Percentiles rank a stretch among this genome's conserved stretches.
Conservation (phyloP, 805 yeast genomes). For the Saccharomyces paradoxus region DNA sequence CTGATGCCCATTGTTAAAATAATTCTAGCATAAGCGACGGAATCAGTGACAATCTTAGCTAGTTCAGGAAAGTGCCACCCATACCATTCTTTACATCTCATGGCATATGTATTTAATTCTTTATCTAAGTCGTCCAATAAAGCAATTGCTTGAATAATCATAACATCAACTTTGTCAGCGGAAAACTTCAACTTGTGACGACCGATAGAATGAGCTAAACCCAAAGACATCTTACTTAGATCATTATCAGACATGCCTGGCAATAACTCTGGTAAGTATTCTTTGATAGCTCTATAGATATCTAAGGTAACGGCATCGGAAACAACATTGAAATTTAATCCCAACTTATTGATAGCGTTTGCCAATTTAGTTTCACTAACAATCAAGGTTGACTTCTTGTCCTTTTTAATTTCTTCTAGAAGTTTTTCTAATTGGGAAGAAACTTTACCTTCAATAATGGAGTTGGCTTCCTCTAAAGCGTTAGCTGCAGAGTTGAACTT, state of each 20-base stretch:
- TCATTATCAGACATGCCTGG: conserved; percentile 88
- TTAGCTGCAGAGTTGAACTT: conserved; percentile 91
- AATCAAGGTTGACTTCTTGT: conserved; percentile 77
- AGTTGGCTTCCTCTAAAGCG: conserved; percentile 90
- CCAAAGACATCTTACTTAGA: conserved; percentile 89
- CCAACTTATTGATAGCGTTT: conserved; percentile 91
- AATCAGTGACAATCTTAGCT: conserved; percentile 93
- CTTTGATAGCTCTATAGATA: conserved; percentile 90
- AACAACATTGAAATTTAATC: conserved; percentile 76
- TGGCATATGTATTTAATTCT: conserved; percentile 95
- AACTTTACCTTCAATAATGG: conserved; percentile 89
- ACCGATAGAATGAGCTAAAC: conserved; percentile 97
- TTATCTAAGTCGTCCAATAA: conserved; percentile 93
- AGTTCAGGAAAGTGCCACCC: conserved; percentile 99
- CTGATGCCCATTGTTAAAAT: conserved; percentile 90
- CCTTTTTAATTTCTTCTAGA: conserved; percentile 66
- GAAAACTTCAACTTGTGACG: conserved; percentile 96
- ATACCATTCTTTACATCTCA: conserved; percentile 99
- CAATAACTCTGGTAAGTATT: conserved; percentile 83
- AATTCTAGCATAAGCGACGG: conserved; percentile 92
- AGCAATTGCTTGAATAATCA: conserved; percentile 98
- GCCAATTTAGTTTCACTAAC: conserved; percentile 95
- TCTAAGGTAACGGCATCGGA: conserved; percentile 94
- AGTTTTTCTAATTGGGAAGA: conserved; percentile 72
- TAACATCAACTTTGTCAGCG: conserved; percentile 96